Evolutionary conservation across 768 basidiomycete genomes (phyloP).

Genomic region (Pulveroboletus sp.): DNA sequence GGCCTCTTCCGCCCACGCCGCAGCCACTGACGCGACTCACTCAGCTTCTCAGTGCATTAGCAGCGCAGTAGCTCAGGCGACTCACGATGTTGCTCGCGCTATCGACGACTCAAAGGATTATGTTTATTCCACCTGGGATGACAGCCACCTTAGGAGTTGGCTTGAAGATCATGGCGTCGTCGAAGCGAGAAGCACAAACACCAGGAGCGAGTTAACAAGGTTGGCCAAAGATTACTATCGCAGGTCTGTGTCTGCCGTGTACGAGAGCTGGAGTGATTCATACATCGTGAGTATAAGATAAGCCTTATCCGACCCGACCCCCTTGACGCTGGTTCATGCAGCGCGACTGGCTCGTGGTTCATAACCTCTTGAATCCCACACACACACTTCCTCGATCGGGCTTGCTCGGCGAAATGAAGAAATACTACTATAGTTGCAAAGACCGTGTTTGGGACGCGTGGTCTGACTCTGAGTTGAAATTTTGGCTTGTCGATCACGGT

Average conservation of each 20-base stretch:
- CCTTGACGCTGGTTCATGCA: conserved; percentile 26
- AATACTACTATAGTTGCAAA: conserved; percentile 65
- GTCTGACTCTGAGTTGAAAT: conserved; percentile 72
- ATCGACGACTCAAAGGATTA: conserved; percentile 82
- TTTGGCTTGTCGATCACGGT: conserved; percentile 75
- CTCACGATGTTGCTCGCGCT: conserved; percentile 43
- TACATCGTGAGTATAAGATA: conserved; percentile 55
- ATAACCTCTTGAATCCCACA: conserved; percentile 64
- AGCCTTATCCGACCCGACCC: background rate
- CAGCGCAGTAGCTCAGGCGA: conserved; percentile 48
- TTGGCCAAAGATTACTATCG: conserved; percentile 70
- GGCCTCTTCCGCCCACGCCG: conserved; percentile 50
- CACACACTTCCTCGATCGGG: conserved; percentile 50
- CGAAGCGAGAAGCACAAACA: conserved; percentile 50
- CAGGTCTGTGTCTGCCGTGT: conserved; percentile 58
- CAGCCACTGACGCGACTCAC: conserved; percentile 34
- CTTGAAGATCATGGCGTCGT: conserved; percentile 72
- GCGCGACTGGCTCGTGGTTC: conserved; percentile 81
- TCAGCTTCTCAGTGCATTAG: conserved; percentile 40
- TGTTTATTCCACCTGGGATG: conserved; percentile 86
- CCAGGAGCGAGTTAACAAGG: conserved; percentile 61
- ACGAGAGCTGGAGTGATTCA: conserved; percentile 83
- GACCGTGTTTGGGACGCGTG: conserved; percentile 63
- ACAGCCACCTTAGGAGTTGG: conserved; percentile 65
- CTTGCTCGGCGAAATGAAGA: conserved; percentile 63